phyloP scores from a whole-genome alignment of 495 filamentous ascomycete genomes.

The Aspergillus panamensis region DNA sequence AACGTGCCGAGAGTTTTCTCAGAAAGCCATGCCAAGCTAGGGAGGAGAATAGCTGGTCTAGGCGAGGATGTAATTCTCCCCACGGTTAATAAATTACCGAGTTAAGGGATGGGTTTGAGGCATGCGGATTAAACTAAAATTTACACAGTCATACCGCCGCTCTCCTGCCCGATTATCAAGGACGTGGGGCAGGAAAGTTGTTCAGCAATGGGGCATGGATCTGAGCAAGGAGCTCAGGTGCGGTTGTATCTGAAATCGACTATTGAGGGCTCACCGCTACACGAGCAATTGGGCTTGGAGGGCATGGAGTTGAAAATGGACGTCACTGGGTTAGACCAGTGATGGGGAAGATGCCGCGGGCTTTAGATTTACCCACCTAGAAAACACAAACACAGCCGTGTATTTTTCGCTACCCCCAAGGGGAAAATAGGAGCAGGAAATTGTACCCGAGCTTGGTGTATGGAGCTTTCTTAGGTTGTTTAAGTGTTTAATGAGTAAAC shows the following conservation, averaged over 20 bases:
- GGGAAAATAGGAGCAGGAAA: no score
- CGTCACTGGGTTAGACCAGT: conserved; percentile 9
- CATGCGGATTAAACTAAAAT: no score
- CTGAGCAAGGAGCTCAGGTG: conserved; percentile 3
- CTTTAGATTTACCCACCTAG: neutral
- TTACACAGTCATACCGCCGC: conserved; percentile 16
- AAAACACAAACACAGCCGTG: neutral
- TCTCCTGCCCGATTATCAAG: conserved; percentile 14
- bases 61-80: no score
- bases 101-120: neutral
- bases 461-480: no score
- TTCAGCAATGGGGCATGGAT: conserved; percentile 16
- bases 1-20: neutral
- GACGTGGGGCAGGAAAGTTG: conserved; percentile 5
- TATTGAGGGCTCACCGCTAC: conserved; percentile 9
- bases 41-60: neutral
- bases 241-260: conserved; percentile 13
- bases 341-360: conserved; percentile 17
- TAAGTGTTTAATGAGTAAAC: no score
- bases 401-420: no score
- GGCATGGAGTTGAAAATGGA: conserved; percentile 7
- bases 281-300: conserved; percentile 10
- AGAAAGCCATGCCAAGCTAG: neutral
- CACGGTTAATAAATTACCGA: no score
- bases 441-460: no score